Evolutionary conservation across 75 land plant species (phyloP), one percentile per base, ranked within the genome.

Genomic region (Cupressus sempervirens): DNA sequence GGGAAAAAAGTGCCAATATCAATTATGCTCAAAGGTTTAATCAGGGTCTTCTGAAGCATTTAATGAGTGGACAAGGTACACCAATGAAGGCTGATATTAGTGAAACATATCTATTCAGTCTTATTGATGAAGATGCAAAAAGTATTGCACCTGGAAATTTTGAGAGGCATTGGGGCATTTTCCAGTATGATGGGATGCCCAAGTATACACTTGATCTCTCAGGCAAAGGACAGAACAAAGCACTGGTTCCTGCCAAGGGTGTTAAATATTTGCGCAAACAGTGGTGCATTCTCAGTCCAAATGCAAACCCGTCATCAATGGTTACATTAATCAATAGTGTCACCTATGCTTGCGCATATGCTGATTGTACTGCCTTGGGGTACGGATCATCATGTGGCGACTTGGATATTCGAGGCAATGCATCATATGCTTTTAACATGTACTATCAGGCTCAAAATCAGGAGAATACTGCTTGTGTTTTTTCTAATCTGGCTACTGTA

Each of bases 101-200:
- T 3, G 92, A 95, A 12, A 89, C 87, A 34, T 95, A 95, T 81
- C 48, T 95, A 26, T 95, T 95, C 70, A 82, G 93, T 65, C 92
- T 95, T 50, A 86, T 94, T n/a, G 97, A 95, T 67, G 97, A 95
- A 87, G 94, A 95, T 83, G 84, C 70, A 34, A 95, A 95, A 86
- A 94, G 94, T 82, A 93, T 95, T 41, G 89, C 86, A 26, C 97
- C 97, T 14, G 97, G 97, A 12, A 88, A 93, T 74, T 95, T 95
- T 74, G 97, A 95, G 84, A 84, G 97, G 65, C 96, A 94, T 81
- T 95, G 97, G 97, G 97, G 97, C 3, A 86, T 95, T 29, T 95
- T 91, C 84, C 67, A 80, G 56, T 92, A 86, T 43, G 94, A 95
- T 76, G 97, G 97, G 13, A 13, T 29, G 14, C 88, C 92, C 52